phyloP scores from a whole-genome alignment of 306 rosid genomes.

The Cicer arietinum region DNA sequence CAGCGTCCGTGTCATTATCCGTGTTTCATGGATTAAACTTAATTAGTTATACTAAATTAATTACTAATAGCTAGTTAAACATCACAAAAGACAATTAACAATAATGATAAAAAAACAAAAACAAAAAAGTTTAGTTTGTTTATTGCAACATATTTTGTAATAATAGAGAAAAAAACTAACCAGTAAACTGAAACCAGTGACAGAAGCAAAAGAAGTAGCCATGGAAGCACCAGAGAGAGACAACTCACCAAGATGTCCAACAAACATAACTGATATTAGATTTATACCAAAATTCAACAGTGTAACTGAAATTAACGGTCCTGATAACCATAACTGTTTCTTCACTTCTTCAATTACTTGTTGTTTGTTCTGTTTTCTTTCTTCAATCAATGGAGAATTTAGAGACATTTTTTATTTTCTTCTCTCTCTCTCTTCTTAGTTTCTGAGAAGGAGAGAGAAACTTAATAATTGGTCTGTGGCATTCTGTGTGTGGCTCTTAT shows the following conservation, averaged over 20 bases:
- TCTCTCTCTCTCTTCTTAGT: background rate
- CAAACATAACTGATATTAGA: slow-evolving; percentile 76
- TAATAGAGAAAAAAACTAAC: slow-evolving; percentile 44
- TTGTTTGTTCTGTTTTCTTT: background rate
- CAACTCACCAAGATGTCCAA: slow-evolving; percentile 79
- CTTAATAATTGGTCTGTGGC: no score
- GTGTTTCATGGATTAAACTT: no score
- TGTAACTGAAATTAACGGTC: slow-evolving; percentile 65
- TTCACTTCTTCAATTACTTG: slow-evolving; percentile 58
- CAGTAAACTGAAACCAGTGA: slow-evolving; percentile 79
- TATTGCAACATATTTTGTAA: no score
- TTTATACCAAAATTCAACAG: slow-evolving; percentile 53
- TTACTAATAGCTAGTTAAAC: no score
- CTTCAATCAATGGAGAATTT: slow-evolving; percentile 11
- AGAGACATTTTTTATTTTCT: background rate
- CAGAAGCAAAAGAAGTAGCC: slow-evolving; percentile 78
- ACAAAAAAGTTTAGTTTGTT: no score
- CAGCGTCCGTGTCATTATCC: no score
- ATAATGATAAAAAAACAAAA: background rate
- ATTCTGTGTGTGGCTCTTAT: no score
- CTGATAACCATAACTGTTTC: slow-evolving; percentile 83
- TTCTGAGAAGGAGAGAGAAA: background rate
- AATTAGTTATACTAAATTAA: no score
- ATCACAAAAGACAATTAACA: background rate
- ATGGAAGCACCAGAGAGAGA: slow-evolving; percentile 80